phyloP scores from a whole-genome alignment of 2,329 filamentous ascomycete species.

The Pseudocercospora pini-densiflorae region DNA sequence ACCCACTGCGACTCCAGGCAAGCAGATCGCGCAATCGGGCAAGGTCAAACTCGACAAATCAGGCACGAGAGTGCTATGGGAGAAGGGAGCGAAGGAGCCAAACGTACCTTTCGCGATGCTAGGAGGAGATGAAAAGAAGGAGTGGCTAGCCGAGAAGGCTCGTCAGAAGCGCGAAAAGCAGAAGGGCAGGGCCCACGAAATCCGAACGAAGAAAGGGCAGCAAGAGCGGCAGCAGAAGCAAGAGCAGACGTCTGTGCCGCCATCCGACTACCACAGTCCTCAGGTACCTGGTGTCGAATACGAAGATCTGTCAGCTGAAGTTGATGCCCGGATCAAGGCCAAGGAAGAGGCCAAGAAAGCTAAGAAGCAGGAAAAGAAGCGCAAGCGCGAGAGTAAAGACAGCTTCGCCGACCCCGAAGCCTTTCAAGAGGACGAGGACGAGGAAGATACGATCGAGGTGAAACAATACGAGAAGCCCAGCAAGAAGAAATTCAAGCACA shows the following conservation, averaged over 20 bases:
- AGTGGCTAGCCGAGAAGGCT: constrained; percentile 7
- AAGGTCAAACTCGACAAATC: constrained; percentile 17
- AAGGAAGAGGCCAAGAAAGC: constrained; percentile 32
- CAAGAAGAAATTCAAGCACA: constrained; percentile 4
- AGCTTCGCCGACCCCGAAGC: constrained; percentile 28
- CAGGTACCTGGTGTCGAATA: constrained; percentile 28
- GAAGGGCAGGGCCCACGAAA: constrained; percentile 7
- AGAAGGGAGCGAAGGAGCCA: constrained; percentile 2
- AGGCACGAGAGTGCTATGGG: constrained; percentile 12
- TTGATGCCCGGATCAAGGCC: constrained; percentile 37
- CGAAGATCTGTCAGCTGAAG: constrained; percentile 39
- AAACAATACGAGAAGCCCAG: background rate
- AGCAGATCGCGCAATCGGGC: background rate
- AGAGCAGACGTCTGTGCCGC: background rate
- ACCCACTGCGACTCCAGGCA: background rate
- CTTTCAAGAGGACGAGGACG: constrained; percentile 10
- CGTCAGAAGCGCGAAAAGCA: constrained; percentile 14
- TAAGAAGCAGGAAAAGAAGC: constrained; percentile 38
- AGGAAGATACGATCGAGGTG: constrained; percentile 50
- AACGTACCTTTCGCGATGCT: constrained; percentile 4
- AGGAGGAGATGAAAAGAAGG: constrained; percentile 15
- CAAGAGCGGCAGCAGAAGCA: background rate
- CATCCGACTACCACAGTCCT: background rate
- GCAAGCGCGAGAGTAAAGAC: constrained; percentile 40
- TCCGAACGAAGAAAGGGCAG: constrained; percentile 1